Percentiles rank a stretch among this genome's conserved stretches.
These are phyloP conservation scores for Musa beccarii DNA, from an alignment of 176 grass and related monocot species.

Conservation along the genomic window DNA sequence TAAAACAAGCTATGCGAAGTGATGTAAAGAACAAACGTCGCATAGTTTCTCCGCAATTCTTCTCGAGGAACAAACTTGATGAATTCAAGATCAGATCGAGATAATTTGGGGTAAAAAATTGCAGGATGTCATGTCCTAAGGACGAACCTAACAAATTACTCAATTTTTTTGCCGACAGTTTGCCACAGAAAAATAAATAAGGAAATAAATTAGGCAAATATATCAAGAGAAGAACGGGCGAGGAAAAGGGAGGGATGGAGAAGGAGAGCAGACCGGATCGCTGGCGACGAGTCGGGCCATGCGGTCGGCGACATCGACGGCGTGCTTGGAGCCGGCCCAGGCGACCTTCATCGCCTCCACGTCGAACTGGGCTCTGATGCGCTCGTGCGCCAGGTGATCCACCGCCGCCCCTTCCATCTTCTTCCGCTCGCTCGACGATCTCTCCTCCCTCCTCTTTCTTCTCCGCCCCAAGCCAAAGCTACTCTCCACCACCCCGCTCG, in stretches of 20 bases:
- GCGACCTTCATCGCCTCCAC: slow-evolving; percentile 81
- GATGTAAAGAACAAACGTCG: too few relatives aligned
- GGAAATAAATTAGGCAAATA: neutral
- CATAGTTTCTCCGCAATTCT: too few relatives aligned
- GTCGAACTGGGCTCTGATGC: slow-evolving; percentile 58
- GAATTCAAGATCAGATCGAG: too few relatives aligned
- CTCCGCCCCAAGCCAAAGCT: neutral
- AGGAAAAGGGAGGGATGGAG: neutral
- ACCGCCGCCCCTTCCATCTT: slow-evolving; percentile 28
- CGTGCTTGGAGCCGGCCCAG: slow-evolving; percentile 89
- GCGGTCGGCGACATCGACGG: slow-evolving; percentile 62
- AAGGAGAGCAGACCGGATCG: slow-evolving; percentile 50
- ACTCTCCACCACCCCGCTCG: too few relatives aligned
- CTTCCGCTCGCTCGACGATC: neutral
- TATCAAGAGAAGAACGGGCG: neutral
- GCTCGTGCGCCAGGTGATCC: slow-evolving; percentile 64
- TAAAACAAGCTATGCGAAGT: too few relatives aligned
- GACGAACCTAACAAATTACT: too few relatives aligned
- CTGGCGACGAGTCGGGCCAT: slow-evolving; percentile 84
- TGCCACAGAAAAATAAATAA: neutral
- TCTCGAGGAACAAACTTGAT: too few relatives aligned
- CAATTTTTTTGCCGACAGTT: neutral
- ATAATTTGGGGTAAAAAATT: too few relatives aligned
- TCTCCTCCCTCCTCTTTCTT: slow-evolving; percentile 5
- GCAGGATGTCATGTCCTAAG: too few relatives aligned